These are phyloP conservation scores for Triticum urartu DNA, from an alignment of 176 grass and related monocot genomes.

Conservation along the genomic window DNA sequence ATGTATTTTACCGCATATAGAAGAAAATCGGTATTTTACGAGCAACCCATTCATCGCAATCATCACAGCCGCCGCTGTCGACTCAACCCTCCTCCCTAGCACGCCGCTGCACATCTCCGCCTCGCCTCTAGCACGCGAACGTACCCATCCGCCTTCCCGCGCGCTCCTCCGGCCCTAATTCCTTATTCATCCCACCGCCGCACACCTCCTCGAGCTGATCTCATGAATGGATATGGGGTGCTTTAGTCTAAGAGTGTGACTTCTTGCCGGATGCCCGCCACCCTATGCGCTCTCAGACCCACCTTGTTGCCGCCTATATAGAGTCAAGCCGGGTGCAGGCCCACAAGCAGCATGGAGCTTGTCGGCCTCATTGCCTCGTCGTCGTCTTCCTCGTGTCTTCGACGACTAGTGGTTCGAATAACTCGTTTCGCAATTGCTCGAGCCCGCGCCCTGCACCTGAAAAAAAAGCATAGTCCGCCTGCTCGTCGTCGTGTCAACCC, in stretches of 20 bases:
- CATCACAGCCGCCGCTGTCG: neutral
- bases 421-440: neutral
- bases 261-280: neutral
- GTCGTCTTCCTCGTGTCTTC: neutral
- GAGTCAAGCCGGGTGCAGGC: too few relatives aligned
- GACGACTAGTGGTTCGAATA: neutral
- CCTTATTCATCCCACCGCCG: neutral
- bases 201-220: neutral
- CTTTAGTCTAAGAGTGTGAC: neutral
- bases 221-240: neutral
- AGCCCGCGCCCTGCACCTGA: neutral
- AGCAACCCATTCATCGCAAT: neutral
- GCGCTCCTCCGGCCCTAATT: neutral
- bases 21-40: too few relatives aligned
- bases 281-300: neutral
- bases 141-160: neutral
- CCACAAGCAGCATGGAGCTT: too few relatives aligned
- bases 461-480: neutral
- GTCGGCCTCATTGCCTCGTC: neutral
- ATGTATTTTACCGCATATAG: neutral
- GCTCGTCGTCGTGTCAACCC: neutral
- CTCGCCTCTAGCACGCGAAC: neutral
- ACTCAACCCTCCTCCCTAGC: neutral
- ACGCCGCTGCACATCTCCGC: neutral
- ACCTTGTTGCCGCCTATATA: neutral